These are phyloP conservation scores for Setomelanomma holmii DNA, from an alignment of 2,329 filamentous ascomycete species.

Conservation along the genomic window DNA sequence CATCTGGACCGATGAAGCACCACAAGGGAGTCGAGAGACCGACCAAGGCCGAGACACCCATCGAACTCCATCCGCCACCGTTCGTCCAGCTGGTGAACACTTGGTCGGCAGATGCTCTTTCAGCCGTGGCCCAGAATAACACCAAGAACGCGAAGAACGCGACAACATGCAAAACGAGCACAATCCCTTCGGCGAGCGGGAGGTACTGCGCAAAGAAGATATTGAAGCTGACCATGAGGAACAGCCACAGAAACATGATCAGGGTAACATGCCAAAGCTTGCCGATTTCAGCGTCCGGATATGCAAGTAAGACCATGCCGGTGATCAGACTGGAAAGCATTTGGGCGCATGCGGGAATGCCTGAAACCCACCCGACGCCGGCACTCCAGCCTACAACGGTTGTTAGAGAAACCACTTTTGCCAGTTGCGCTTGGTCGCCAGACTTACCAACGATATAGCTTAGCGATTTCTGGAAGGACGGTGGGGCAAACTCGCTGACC, in stretches of 20 bases:
- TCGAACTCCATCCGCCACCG: slow-evolving; percentile 47
- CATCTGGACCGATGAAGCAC: slow-evolving; percentile 45
- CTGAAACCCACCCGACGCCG: too few species aligned
- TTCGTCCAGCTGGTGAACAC: slow-evolving; percentile 58
- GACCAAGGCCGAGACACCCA: slow-evolving; percentile 51
- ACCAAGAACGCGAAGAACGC: slow-evolving; percentile 60
- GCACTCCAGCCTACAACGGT: slow-evolving; percentile 7
- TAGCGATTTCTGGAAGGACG: slow-evolving; percentile 46
- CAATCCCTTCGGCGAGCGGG: slow-evolving; percentile 19
- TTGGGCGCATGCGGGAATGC: too few species aligned
- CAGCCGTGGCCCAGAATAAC: slow-evolving; percentile 29
- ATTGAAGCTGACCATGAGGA: slow-evolving; percentile 55
- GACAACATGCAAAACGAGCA: slow-evolving; percentile 54
- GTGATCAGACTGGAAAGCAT: too few species aligned
- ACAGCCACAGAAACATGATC: slow-evolving; percentile 28
- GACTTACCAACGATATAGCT: slow-evolving; percentile 55
- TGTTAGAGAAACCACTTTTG: slow-evolving; percentile 51
- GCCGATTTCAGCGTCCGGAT: not conserved
- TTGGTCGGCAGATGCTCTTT: slow-evolving; percentile 42
- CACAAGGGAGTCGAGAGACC: slow-evolving; percentile 42
- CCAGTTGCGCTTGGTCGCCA: slow-evolving; percentile 52
- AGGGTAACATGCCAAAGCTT: not conserved
- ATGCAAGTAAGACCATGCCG: too few species aligned
- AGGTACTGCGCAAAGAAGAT: slow-evolving; percentile 50
- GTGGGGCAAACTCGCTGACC: slow-evolving; percentile 48